Percentiles rank a stretch among this genome's conserved stretches.
Evolutionary conservation across 2,329 filamentous ascomycete species (phyloP).

Genomic region (Fusarium clavum): DNA sequence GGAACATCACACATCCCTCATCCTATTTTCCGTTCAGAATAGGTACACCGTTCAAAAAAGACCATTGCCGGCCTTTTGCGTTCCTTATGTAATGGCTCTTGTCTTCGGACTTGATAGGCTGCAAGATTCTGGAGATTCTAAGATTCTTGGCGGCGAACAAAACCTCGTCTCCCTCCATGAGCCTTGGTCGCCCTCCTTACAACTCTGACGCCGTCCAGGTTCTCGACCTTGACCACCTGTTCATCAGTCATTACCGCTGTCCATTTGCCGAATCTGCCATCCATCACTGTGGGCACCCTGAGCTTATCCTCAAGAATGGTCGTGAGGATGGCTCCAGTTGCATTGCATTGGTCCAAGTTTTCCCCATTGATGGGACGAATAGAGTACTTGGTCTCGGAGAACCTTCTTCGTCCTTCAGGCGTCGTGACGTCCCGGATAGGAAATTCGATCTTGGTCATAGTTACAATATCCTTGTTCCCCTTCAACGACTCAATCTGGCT

Average conservation of each 20-base stretch:
- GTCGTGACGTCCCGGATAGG: accelerated
- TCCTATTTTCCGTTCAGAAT: too few relatives aligned
- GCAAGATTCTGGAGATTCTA: not conserved
- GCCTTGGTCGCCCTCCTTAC: not conserved
- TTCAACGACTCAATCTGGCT: not conserved
- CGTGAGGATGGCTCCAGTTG: not conserved
- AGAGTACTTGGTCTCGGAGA: not conserved
- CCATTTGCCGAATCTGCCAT: not conserved
- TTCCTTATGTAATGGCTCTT: too few relatives aligned
- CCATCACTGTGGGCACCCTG: accelerated
- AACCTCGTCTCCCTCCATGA: not conserved
- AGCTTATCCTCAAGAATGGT: not conserved
- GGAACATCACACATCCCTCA: too few relatives aligned
- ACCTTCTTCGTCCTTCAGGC: accelerated
- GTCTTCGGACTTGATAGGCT: too few relatives aligned
- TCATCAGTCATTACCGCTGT: not conserved
- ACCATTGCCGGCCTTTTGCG: too few relatives aligned
- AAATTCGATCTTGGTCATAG: accelerated
- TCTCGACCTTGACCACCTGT: not conserved
- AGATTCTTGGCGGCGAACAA: not conserved
- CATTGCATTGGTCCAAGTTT: not conserved
- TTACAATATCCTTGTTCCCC: not conserved
- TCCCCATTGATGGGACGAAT: not conserved
- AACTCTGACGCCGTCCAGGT: not conserved
- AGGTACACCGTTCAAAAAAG: too few relatives aligned